Percentiles rank a stretch among this genome's conserved stretches.
Evolutionary conservation across 169 alveolate species (phyloP).

Genomic region (Plasmodium inui): DNA sequence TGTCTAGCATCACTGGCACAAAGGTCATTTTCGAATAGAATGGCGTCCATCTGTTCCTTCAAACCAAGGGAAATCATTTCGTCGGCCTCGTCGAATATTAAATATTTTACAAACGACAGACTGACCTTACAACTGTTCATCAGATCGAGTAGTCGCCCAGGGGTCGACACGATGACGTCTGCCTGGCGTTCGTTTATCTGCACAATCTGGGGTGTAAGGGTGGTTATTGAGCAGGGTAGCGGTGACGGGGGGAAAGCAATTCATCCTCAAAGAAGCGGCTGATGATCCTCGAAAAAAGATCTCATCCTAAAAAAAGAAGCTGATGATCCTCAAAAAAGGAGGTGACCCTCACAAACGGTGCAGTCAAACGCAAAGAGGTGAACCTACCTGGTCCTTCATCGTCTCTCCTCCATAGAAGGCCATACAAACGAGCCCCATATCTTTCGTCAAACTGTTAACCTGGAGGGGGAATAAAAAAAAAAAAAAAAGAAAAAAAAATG

Average conservation of each 20-base stretch:
- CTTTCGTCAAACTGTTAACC: constrained; percentile 52
- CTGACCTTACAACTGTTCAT: constrained; percentile 86
- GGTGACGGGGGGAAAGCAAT: neutral
- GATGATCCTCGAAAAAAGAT: too few relatives aligned
- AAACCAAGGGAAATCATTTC: constrained; percentile 95
- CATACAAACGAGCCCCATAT: constrained; percentile 29
- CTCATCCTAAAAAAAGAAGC: too few relatives aligned
- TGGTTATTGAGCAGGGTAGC: neutral
- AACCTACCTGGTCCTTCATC: constrained; percentile 53
- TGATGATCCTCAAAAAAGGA: neutral
- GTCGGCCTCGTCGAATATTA: constrained; percentile 96
- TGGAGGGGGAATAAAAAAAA: constrained; percentile 13
- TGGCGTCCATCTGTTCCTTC: constrained; percentile 49
- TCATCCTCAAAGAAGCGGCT: too few relatives aligned
- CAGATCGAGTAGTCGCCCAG: constrained; percentile 90
- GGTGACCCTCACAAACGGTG: neutral
- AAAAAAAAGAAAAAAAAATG: neutral
- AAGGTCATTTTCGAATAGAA: constrained; percentile 42
- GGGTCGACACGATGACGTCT: constrained; percentile 36
- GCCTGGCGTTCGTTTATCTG: constrained; percentile 52
- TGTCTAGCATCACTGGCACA: constrained; percentile 33
- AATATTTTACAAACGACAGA: constrained; percentile 85
- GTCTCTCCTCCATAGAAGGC: constrained; percentile 62
- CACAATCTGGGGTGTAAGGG: neutral
- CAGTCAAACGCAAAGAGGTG: neutral